A percentile compares a stretch with the other conserved stretches of the same genome.
These are phyloP conservation scores for Picochlorum sp. DNA, from an alignment of 139 green algal genomes.

Conservation along the genomic window DNA sequence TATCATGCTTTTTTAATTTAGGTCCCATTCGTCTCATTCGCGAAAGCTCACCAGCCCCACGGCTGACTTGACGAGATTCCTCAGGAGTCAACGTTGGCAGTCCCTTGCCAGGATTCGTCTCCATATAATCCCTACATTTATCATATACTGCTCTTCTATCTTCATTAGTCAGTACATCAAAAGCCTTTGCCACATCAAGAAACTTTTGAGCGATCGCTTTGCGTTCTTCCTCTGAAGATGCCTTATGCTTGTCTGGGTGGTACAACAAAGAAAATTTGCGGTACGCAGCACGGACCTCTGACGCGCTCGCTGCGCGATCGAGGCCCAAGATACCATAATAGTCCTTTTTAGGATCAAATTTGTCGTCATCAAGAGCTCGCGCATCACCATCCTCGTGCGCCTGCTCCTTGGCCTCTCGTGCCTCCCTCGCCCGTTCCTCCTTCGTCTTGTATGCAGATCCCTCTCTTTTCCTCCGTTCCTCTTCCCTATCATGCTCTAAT, in stretches of 20 bases:
- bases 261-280: slow-evolving; percentile 27
- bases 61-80: slow-evolving; percentile 21
- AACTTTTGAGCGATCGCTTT: slow-evolving; percentile 37
- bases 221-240: slow-evolving; percentile 14
- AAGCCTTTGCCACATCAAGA: slow-evolving; percentile 32
- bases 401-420: slow-evolving; percentile 20
- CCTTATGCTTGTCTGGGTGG: slow-evolving; percentile 49
- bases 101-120: slow-evolving; percentile 24
- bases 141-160: slow-evolving; percentile 37
- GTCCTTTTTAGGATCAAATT: slow-evolving; percentile 37
- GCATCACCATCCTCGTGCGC: slow-evolving; percentile 7
- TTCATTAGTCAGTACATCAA: slow-evolving; percentile 10
- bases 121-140: slow-evolving; percentile 24
- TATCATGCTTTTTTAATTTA: slow-evolving; percentile 25
- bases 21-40: slow-evolving; percentile 21
- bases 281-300: slow-evolving; percentile 17
- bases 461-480: slow-evolving; percentile 15
- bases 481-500: slow-evolving; percentile 19
- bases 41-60: slow-evolving; percentile 22
- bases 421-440: slow-evolving; percentile 40
- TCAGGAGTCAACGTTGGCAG: slow-evolving; percentile 22
- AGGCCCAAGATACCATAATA: slow-evolving; percentile 64
- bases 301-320: slow-evolving; percentile 10
- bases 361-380: slow-evolving; percentile 9
- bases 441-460: slow-evolving; percentile 15